A percentile compares a stretch with the other conserved stretches of the same genome.
phyloP scores from a whole-genome alignment of 495 filamentous ascomycete species.

The Trichocladium uniseriatum region DNA sequence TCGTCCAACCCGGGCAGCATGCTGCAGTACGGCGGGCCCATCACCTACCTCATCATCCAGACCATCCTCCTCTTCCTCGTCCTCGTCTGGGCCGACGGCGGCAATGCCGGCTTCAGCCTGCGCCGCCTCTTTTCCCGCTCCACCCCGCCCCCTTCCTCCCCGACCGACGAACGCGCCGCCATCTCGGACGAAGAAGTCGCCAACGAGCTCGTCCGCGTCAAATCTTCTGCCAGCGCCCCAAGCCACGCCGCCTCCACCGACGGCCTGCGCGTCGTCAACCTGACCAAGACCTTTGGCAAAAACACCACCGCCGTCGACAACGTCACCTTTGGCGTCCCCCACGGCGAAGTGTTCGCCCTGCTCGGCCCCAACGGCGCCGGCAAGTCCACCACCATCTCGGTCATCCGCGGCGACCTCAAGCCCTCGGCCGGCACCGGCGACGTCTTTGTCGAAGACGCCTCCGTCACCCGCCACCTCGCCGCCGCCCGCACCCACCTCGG shows the following conservation, averaged over 20 bases:
- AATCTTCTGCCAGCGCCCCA: slow-evolving; percentile 19
- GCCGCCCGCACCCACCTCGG: slow-evolving; percentile 62
- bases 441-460: slow-evolving; percentile 64
- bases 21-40: slow-evolving; percentile 65
- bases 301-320: slow-evolving; percentile 66
- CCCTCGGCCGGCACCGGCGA: slow-evolving; percentile 51
- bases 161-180: slow-evolving; percentile 6
- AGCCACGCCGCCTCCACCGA: slow-evolving; percentile 44
- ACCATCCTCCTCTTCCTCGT: slow-evolving; percentile 53
- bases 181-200: slow-evolving; percentile 39
- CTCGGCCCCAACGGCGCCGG: slow-evolving; percentile 85
- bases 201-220: slow-evolving; percentile 37
- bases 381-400: slow-evolving; percentile 74
- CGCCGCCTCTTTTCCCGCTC: slow-evolving; percentile 27
- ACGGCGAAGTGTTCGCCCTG: slow-evolving; percentile 73
- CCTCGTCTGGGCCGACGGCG: slow-evolving; percentile 65
- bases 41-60: slow-evolving; percentile 66
- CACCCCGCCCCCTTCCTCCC: not conserved
- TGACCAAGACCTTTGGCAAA: slow-evolving; percentile 70
- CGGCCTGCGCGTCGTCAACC: slow-evolving; percentile 63
- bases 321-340: slow-evolving; percentile 67
- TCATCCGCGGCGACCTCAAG: slow-evolving; percentile 75
- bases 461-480: slow-evolving; percentile 54
- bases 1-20: slow-evolving; percentile 62
- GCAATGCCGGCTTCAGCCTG: slow-evolving; percentile 43